Conservation (phyloP, 257 asterid genomes). For the Solanum clarkiae region DNA sequence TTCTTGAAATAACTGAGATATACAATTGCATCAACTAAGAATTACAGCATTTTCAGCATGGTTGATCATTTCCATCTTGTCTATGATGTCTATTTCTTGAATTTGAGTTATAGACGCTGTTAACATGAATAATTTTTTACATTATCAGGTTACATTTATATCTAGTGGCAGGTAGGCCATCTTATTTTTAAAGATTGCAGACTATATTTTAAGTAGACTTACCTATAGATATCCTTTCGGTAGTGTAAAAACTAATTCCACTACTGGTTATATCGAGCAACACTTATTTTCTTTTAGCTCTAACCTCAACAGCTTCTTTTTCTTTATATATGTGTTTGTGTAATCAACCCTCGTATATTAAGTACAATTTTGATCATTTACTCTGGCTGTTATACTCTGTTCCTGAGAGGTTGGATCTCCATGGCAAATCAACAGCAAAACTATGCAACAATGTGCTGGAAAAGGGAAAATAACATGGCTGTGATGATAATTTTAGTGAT, state of each 20-base stretch:
- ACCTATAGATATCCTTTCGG: neutral
- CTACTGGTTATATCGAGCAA: neutral
- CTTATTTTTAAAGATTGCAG: neutral
- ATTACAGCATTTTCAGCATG: neutral
- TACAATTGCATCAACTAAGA: neutral
- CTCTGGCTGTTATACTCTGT: neutral
- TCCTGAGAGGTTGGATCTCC: neutral
- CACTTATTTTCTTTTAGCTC: neutral
- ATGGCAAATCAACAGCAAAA: neutral
- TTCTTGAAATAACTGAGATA: neutral
- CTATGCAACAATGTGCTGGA: neutral
- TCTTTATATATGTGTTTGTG: neutral
- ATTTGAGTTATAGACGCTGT: neutral
- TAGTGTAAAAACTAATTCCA: neutral
- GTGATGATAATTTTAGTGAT: slow-evolving; percentile 11
- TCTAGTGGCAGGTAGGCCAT: neutral
- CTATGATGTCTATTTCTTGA: neutral
- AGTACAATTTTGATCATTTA: neutral
- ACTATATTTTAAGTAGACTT: neutral
- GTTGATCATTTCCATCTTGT: neutral
- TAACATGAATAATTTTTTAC: neutral
- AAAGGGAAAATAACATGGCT: neutral
- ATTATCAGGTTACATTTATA: neutral
- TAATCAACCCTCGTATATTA: neutral
- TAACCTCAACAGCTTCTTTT: neutral